A percentile compares a stretch with the other conserved stretches of the same genome.
Evolutionary conservation across 352 stramenopile genomes (phyloP).

Genomic region (Saprolegnia parasitica): DNA sequence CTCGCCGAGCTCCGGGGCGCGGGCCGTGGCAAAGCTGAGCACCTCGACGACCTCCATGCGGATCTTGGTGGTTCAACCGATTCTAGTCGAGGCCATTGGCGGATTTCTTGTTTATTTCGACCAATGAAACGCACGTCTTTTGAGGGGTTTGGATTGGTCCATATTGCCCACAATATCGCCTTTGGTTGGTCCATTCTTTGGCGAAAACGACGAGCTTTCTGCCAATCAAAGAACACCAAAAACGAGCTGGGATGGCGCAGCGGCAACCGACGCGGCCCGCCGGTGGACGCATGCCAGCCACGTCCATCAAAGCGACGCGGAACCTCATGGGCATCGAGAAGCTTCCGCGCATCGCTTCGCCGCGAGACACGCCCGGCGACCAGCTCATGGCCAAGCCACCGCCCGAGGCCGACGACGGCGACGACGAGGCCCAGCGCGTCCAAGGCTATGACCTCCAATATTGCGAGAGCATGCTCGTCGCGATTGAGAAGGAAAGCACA

Average conservation of each 20-base stretch:
- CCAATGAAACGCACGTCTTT: background rate
- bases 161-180: no score
- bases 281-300: background rate
- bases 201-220: background rate
- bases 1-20: constrained; percentile 14
- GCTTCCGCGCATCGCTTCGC: constrained; percentile 8
- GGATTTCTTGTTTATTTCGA: background rate
- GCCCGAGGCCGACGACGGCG: background rate
- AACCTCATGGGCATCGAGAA: background rate
- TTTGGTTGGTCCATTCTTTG: no score
- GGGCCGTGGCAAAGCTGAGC: constrained; percentile 7
- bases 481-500: constrained; percentile 24
- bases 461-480: constrained; percentile 21
- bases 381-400: background rate
- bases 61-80: background rate
- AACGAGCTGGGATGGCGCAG: background rate
- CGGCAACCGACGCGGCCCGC: constrained; percentile 4
- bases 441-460: constrained; percentile 14
- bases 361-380: background rate
- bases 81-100: constrained; percentile 1
- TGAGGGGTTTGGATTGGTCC: no score
- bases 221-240: background rate
- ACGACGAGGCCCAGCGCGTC: constrained; percentile 11
- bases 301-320: constrained; percentile 13
- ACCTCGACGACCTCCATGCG: constrained; percentile 23